Evolutionary conservation across 176 grass and related monocot genomes (phyloP).

Genomic region (Metroxylon sagu): DNA sequence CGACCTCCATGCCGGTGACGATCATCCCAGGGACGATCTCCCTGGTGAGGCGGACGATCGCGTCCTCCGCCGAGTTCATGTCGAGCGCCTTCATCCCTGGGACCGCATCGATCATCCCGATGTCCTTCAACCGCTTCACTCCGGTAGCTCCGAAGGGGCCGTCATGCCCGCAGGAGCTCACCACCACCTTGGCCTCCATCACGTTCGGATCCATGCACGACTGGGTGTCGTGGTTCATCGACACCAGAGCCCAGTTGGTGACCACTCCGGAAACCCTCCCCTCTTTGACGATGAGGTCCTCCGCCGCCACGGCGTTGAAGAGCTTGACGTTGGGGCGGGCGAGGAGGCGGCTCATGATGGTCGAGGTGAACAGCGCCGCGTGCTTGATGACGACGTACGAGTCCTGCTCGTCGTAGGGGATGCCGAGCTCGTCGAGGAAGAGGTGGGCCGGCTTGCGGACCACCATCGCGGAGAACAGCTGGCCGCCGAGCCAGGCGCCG

Average conservation of each 20-base stretch:
- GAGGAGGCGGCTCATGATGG: constrained; percentile 70
- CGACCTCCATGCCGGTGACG: constrained; percentile 28
- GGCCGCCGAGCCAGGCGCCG: constrained; percentile 92
- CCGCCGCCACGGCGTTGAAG: constrained; percentile 86
- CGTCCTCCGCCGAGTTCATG: constrained; percentile 91
- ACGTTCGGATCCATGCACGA: constrained; percentile 99
- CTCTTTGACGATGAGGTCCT: constrained; percentile 87
- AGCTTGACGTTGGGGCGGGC: constrained; percentile 91
- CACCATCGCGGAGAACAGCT: constrained; percentile 97
- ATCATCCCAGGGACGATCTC: constrained; percentile 95
- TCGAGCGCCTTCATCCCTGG: constrained; percentile 86
- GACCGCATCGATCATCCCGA: constrained; percentile 81
- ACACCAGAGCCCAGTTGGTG: constrained; percentile 95
- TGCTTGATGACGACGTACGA: constrained; percentile 85
- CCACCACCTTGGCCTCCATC: constrained; percentile 91
- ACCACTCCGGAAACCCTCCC: constrained; percentile 70
- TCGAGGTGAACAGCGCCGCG: constrained; percentile 93
- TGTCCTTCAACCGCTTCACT: constrained; percentile 84
- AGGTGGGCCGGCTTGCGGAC: constrained; percentile 87
- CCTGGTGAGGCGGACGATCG: constrained; percentile 72
- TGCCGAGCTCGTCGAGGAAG: constrained; percentile 71
- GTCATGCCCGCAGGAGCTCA: constrained; percentile 97
- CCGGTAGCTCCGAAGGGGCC: constrained; percentile 87
- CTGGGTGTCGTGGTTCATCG: constrained; percentile 95
- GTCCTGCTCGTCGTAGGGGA: constrained; percentile 79